phyloP scores from a whole-genome alignment of 805 yeast genomes.

The Saccharomycopsis selenospora region DNA sequence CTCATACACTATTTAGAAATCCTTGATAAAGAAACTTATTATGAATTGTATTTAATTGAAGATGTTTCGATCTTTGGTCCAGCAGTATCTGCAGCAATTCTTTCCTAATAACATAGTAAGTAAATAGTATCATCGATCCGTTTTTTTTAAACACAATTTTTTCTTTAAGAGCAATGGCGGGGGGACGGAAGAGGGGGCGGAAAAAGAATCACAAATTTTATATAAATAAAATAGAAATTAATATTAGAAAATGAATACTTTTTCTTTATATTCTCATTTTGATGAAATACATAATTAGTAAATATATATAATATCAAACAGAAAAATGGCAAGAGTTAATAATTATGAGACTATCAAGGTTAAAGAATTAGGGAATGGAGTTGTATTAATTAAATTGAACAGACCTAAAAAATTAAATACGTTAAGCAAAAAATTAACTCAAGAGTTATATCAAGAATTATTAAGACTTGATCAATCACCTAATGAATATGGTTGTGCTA shows the following conservation, averaged over 20 bases:
- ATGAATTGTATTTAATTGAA: constrained; percentile 6
- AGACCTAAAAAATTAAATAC: constrained; percentile 42
- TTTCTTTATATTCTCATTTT: no score
- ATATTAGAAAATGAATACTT: no score
- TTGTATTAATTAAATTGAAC: constrained; percentile 33
- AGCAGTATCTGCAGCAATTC: constrained; percentile 12
- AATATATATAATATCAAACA: no score
- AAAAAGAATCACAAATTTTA: no score
- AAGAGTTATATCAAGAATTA: constrained; percentile 34
- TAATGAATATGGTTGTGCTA: constrained; percentile 39
- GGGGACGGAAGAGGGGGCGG: no score
- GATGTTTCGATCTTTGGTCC: constrained; percentile 16
- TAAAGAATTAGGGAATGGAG: constrained; percentile 34
- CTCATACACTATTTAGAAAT: constrained; percentile 4
- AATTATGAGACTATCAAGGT: constrained; percentile 21
- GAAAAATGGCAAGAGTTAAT: background rate
- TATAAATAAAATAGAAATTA: no score
- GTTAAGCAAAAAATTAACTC: constrained; percentile 30
- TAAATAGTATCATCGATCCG: no score
- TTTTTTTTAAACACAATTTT: no score
- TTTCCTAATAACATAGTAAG: no score
- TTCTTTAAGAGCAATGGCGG: no score
- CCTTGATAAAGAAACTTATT: background rate
- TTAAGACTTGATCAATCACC: constrained; percentile 17
- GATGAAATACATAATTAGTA: no score